These are phyloP conservation scores for Lachnellula subtilissima DNA, from an alignment of 2,329 filamentous ascomycete species.

Conservation along the genomic window DNA sequence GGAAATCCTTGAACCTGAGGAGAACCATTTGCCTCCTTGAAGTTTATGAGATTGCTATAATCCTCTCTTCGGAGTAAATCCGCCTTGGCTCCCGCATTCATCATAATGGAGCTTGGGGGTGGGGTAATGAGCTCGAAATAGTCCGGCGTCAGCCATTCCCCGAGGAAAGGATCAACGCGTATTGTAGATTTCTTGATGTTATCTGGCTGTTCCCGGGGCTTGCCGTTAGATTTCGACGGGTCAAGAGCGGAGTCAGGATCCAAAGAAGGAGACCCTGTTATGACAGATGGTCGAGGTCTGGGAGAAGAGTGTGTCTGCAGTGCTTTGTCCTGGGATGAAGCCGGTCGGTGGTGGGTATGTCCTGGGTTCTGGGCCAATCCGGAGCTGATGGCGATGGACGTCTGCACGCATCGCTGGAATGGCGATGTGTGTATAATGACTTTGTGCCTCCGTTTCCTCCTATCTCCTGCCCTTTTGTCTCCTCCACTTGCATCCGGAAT, in stretches of 20 bases:
- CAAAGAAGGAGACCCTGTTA: conserved; percentile 26
- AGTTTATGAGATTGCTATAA: conserved; percentile 40
- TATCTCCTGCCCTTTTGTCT: conserved; percentile 20
- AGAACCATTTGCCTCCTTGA: conserved; percentile 23
- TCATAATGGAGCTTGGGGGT: conserved; percentile 77
- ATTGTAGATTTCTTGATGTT: conserved; percentile 56
- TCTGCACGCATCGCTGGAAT: conserved; percentile 88
- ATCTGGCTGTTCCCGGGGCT: conserved; percentile 12
- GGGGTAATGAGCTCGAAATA: conserved; percentile 93
- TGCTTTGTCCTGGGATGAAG: conserved; percentile 23
- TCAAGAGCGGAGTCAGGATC: conserved; percentile 26
- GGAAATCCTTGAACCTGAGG: conserved; percentile 34
- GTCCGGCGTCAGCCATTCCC: conserved; percentile 90
- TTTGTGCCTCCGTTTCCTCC: conserved; percentile 60
- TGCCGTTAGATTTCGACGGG: conserved; percentile 11
- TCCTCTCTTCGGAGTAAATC: conserved; percentile 76
- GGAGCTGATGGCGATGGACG: conserved; percentile 79
- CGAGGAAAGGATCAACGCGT: conserved; percentile 85
- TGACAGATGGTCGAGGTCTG: conserved; percentile 22
- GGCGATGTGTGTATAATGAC: conserved; percentile 91
- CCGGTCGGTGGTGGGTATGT: conserved; percentile 28
- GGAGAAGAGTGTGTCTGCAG: conserved; percentile 28
- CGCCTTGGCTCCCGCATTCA: conserved; percentile 85
- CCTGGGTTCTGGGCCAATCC: conserved; percentile 65
- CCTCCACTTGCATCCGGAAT: conserved; percentile 8